These are phyloP conservation scores for Ceratocystis albifundus DNA, from an alignment of 2,329 filamentous ascomycete species.

Conservation along the genomic window DNA sequence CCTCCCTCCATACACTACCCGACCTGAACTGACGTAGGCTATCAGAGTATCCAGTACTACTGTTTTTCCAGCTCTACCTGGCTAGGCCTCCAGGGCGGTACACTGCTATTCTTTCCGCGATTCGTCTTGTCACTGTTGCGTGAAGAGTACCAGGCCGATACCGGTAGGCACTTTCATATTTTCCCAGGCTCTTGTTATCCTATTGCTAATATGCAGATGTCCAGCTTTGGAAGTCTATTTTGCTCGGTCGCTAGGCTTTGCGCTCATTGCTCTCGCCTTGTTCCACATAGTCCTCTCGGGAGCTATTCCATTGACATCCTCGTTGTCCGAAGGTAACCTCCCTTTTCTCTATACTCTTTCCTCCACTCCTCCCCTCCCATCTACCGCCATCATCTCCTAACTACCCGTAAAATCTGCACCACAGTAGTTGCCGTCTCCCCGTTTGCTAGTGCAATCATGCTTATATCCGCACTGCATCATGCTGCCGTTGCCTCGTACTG, in stretches of 20 bases:
- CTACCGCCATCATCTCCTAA: not conserved
- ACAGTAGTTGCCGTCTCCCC: constrained; percentile 37
- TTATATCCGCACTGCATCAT: constrained; percentile 58
- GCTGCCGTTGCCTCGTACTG: constrained; percentile 49
- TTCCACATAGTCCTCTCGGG: constrained; percentile 59
- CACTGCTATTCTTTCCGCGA: constrained; percentile 39
- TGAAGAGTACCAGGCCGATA: constrained; percentile 28
- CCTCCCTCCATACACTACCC: not conserved
- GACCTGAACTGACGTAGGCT: not conserved
- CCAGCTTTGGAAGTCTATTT: constrained; percentile 60
- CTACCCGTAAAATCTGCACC: constrained; percentile 9
- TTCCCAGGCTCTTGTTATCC: not conserved
- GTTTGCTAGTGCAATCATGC: constrained; percentile 53
- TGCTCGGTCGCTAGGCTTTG: constrained; percentile 56
- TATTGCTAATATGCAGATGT: too few species aligned
- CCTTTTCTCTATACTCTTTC: not conserved
- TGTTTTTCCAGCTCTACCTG: constrained; percentile 42
- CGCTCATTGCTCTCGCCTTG: constrained; percentile 52
- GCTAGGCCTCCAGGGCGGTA: constrained; percentile 38
- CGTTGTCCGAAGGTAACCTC: constrained; percentile 33
- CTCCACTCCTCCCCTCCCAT: constrained; percentile 21
- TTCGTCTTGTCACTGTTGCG: constrained; percentile 38
- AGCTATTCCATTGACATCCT: constrained; percentile 49
- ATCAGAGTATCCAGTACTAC: constrained; percentile 40
- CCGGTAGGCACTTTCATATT: constrained; percentile 27